Base-by-base conservation (phyloP, 768 basidiomycete genomes). In the Boletales sp. region DNA sequence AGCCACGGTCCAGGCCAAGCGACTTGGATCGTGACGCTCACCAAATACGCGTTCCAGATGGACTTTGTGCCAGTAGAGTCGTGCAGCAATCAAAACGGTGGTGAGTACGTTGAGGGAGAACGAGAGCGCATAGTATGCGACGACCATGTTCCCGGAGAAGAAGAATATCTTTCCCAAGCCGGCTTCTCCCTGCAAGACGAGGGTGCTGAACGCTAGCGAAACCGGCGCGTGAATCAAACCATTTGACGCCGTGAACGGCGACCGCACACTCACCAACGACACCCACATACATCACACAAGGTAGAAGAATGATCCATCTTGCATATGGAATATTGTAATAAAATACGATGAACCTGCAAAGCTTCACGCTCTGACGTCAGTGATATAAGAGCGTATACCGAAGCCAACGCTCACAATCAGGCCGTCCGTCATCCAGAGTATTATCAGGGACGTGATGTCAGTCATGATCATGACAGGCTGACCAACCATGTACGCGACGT, bases 351-450 rank as follows among this genome's bases (percentile, higher is more conserved):
- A 66, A 66, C 21, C 63, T 58, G 39, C 42, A 64, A 31, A 64
- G 51, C 63, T 64, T 19, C 8, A 39, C 7, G 30, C 2, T 2
- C 2, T 9, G 8, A 30, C 13, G 33, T 57, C 30, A 66, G 41
- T 14, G 34, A 14, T 11, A 34, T 34, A 5, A 34, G 34, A 4
- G 4, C 11, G 15, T 1, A 34, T 34, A 34, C 4, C 15, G 13
- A 28, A 7, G 7, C 25, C 6, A 10, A 38, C 1, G 60, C 64
- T 48, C 8, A 68, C 64, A 11, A 66, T 66, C 31, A 65, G 34
- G 5, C 50, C 60, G 41, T 65, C 66, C 44, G 64, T 61, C 64
- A 65, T 55, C 64, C 64, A 65, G 40, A 68, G 48, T 43, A 65
- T 66, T 13, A 68, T 33, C 19, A 59, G n/a, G 21, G 59, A 47